phyloP scores from a whole-genome alignment of 2,329 filamentous ascomycete species.

The Epichloe coenophiala region DNA sequence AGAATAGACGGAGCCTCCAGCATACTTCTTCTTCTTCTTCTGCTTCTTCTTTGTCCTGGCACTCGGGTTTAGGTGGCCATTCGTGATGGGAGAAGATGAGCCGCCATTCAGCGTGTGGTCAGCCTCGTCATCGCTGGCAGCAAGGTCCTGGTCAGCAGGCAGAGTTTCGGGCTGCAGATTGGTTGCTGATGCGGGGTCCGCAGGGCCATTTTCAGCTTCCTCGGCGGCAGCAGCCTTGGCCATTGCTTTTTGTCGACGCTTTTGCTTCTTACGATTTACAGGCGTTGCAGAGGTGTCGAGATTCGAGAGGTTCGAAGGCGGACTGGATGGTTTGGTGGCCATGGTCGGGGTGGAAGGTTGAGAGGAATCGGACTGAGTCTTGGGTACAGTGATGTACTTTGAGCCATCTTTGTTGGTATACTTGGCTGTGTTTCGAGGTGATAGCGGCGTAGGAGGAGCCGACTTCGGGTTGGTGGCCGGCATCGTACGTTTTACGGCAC shows the following conservation, averaged over 20 bases:
- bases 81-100: slow-evolving; percentile 13
- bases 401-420: slow-evolving; percentile 57
- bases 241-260: slow-evolving; percentile 76
- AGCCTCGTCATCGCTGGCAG: slow-evolving; percentile 39
- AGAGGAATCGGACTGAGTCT: slow-evolving; percentile 39
- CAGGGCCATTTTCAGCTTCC: slow-evolving; percentile 26
- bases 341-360: slow-evolving; percentile 38
- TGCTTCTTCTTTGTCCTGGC: slow-evolving; percentile 46
- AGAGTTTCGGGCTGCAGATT: slow-evolving; percentile 11
- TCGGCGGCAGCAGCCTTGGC: slow-evolving; percentile 47
- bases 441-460: slow-evolving; percentile 34
- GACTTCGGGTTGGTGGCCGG: slow-evolving; percentile 40
- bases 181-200: slow-evolving; percentile 20
- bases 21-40: slow-evolving; percentile 54
- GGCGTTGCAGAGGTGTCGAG: slow-evolving; percentile 26
- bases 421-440: slow-evolving; percentile 42
- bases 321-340: slow-evolving; percentile 21
- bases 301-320: slow-evolving; percentile 13
- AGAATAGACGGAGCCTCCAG: slow-evolving; percentile 10
- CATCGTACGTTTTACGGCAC: slow-evolving; percentile 27
- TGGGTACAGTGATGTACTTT: slow-evolving; percentile 54
- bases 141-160: slow-evolving; percentile 33
- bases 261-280: slow-evolving; percentile 91
- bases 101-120: slow-evolving; percentile 25
- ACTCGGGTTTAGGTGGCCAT: slow-evolving; percentile 16